Evolutionary conservation across 1,139 yeast species (phyloP), one percentile per base, ranked within the genome.

Genomic region (Williopsis jadinii): DNA sequence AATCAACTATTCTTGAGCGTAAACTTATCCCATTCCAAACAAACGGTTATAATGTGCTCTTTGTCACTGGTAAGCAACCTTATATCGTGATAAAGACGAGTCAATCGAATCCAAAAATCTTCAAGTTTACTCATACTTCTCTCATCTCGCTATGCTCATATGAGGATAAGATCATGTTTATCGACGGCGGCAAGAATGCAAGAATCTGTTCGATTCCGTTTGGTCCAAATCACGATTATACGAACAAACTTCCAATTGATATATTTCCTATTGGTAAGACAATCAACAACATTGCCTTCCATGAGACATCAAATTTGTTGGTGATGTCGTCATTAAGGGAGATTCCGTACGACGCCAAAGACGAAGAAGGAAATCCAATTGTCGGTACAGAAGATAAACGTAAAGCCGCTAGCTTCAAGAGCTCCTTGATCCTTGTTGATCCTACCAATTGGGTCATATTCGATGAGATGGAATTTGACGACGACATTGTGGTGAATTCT

Each of bases 1-100:
- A 73, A 41, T 85, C 86, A 28, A 84, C 87, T 0, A 69, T 73
- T 5, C 72, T 84, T 43, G 92, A 82, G 62, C 73, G 87, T 62
- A 75, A 79, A 44, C 65, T 84, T 62, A 77, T 79, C 34, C 76
- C 80, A 53, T 65, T 83, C 45, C 72, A 74, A 9, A 66, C 79
- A 44, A 75, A 75, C 51, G 84, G 81, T 0, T 70, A 70, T 46
- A 70, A 80, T 1, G 71, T 79, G 19, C 73, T 87, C 1, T 74
- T 86, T 51, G 76, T 88, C 3, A 80, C 94, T 1, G 97, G 97
- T 32, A 73, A 73, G 15, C 75, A 74, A 12, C 88, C 97, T 0
- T 82, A 78, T 49, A 67, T 83, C 43, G 71, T 90, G 5, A 62
- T 80, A 30, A 84, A 84, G 50, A 73, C 81, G 11, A 68, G 75